Base-by-base conservation (phyloP, 768 basidiomycete genomes). In the Tricholoma bakamatsutake region DNA sequence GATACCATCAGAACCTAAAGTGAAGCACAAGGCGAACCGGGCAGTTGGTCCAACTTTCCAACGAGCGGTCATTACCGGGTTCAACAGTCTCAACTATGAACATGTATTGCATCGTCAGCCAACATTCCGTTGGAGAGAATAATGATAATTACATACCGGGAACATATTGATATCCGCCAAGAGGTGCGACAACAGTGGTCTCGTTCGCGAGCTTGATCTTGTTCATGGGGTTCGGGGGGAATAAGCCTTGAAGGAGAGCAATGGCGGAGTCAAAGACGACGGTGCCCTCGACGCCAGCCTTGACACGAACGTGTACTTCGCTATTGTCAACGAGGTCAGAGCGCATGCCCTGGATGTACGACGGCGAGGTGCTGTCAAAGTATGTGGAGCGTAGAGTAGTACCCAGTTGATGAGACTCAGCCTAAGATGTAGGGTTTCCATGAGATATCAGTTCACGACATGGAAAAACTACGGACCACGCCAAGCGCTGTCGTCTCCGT, bases 191-290 rank as follows among this genome's bases (percentile, higher is more conserved):
- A 60, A 94, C 74, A 24, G 76, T 80, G 12, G 83, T 82, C 54
- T 84, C 88, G 59, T 95, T 90, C 2, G 92, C 92, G 13, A 95
- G 83, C 5, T 76, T 76, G 61, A 88, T 87, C 65, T 80, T 84
- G 72, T 89, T 88, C 35, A 80, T 76, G 9, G 75, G 71, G 66
- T 80, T 87, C n/a, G 91, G 90, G 21, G 91, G 91, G 79, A 85
- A 92, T 49, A 93, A 76, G 42, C 91, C 90, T 71, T 94, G 93
- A 40, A 92, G 80, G 52, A 92, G 76, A 30, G 92, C 90, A 52
- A 88, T 86, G 31, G 90, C 85, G 5, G 87, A 88, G 76, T 93
- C 90, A 69, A 90, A 89, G 61, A 93, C 90, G 51, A 88, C 85
- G n/a, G 83, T 76, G 47, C 91, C 90, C 67, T 94, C 91, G 50